Evolutionary conservation across 352 stramenopile genomes (phyloP).

Genomic region (Phytophthora colocasiae): DNA sequence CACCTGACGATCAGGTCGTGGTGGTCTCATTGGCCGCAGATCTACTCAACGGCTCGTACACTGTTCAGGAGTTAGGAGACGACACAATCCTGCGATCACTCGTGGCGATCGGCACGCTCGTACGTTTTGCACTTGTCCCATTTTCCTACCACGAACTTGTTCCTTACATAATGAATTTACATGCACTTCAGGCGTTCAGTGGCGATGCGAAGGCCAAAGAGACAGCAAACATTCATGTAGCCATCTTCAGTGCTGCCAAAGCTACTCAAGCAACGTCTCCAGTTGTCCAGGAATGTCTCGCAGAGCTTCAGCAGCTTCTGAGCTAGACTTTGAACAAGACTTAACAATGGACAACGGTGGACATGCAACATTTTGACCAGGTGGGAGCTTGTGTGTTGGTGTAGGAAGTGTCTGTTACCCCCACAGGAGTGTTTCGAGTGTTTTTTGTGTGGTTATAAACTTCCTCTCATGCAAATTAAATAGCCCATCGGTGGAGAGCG

Average conservation of each 20-base stretch:
- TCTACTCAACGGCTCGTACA: constrained; percentile 56
- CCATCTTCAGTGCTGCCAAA: constrained; percentile 65
- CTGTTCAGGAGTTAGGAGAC: constrained; percentile 75
- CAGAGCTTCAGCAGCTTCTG: constrained; percentile 57
- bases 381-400: constrained; percentile 13
- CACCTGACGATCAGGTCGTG: constrained; percentile 55
- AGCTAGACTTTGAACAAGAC: constrained; percentile 4
- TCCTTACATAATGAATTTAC: neutral
- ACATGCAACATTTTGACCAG: neutral
- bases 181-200: constrained; percentile 42
- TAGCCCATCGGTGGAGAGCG: constrained; percentile 26
- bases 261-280: constrained; percentile 45
- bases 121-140: constrained; percentile 36
- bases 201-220: constrained; percentile 55
- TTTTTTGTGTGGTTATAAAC: constrained; percentile 30
- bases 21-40: constrained; percentile 59
- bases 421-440: constrained; percentile 25
- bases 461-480: constrained; percentile 47
- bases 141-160: neutral
- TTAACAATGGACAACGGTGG: constrained; percentile 11
- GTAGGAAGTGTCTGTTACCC: constrained; percentile 14
- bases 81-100: constrained; percentile 77
- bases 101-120: constrained; percentile 71
- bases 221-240: constrained; percentile 52
- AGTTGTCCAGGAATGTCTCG: constrained; percentile 61